A percentile compares a stretch with the other conserved stretches of the same genome.
phyloP scores from a whole-genome alignment of 2,329 filamentous ascomycete genomes.

The Trichoderma atrobrunneum region DNA sequence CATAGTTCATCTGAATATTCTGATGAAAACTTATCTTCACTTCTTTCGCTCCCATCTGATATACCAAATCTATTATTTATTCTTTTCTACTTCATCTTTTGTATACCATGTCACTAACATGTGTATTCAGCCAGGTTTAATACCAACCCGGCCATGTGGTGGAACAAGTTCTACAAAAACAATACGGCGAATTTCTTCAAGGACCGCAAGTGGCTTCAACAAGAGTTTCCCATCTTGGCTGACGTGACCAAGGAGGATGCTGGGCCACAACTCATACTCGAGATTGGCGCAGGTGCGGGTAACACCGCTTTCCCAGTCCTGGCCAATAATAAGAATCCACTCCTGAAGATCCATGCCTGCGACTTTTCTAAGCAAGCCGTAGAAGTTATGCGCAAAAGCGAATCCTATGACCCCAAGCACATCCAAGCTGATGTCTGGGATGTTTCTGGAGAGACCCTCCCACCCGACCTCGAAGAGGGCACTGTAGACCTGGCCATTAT shows the following conservation, averaged over 20 bases:
- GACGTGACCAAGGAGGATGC: slow-evolving; percentile 69
- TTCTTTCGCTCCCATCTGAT: slow-evolving; percentile 76
- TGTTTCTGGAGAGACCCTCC: slow-evolving; percentile 68
- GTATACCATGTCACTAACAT: slow-evolving; percentile 38
- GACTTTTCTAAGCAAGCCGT: slow-evolving; percentile 96
- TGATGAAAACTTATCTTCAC: slow-evolving; percentile 61
- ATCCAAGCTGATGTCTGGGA: slow-evolving; percentile 97
- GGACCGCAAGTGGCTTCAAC: slow-evolving; percentile 92
- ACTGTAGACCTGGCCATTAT: slow-evolving; percentile 89
- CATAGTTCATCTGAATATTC: slow-evolving; percentile 69
- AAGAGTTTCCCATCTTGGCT: slow-evolving; percentile 89
- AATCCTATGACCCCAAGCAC: slow-evolving; percentile 66
- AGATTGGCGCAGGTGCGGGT: slow-evolving; percentile 92
- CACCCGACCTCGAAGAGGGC: slow-evolving; percentile 71
- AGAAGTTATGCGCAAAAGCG: slow-evolving; percentile 81
- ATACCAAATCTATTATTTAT: slow-evolving; percentile 23
- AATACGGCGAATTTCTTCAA: slow-evolving; percentile 99
- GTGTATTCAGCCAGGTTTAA: slow-evolving; percentile 71
- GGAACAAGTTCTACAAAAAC: slow-evolving; percentile 98
- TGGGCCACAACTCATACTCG: slow-evolving; percentile 70
- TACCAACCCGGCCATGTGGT: slow-evolving; percentile 87
- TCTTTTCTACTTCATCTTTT: slow-evolving; percentile 1
- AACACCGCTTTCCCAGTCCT: slow-evolving; percentile 95
- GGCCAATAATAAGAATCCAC: slow-evolving; percentile 75
- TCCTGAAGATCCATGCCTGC: slow-evolving; percentile 84